Conservation (phyloP, 352 stramenopile species). For the Blastocystis sp. region DNA sequence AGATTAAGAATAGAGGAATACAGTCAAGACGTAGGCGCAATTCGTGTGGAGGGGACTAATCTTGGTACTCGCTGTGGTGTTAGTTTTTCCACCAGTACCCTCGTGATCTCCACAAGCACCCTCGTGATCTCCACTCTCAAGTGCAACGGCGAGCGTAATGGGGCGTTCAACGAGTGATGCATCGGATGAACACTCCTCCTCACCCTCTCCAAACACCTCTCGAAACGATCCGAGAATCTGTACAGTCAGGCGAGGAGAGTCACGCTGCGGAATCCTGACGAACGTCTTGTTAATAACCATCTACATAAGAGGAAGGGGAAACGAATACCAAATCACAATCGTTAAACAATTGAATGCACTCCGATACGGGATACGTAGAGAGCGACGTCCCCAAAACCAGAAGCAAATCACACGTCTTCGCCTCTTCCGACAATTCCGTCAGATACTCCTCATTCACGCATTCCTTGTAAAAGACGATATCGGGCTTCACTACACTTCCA, state of each 20-base stretch:
- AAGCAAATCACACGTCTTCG: constrained; percentile 8
- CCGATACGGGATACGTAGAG: constrained; percentile 19
- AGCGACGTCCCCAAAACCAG: constrained; percentile 42
- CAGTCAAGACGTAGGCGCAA: neutral
- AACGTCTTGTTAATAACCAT: constrained; percentile 30
- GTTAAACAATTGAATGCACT: constrained; percentile 11
- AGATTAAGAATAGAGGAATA: neutral
- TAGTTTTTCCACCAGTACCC: too few species aligned
- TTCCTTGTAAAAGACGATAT: constrained; percentile 66
- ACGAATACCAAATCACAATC: constrained; percentile 26
- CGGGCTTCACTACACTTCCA: constrained; percentile 49
- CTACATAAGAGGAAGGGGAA: neutral
- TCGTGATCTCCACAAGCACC: too few species aligned
- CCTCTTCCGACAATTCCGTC: neutral
- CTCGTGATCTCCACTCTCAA: too few species aligned
- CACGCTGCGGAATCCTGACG: neutral
- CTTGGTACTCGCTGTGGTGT: neutral
- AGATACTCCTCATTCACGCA: neutral
- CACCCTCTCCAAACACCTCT: neutral
- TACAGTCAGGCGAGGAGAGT: neutral
- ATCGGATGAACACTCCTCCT: too few species aligned
- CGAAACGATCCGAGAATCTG: constrained; percentile 53
- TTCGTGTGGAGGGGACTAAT: neutral
- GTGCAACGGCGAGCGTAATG: too few species aligned
- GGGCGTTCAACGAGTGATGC: too few species aligned